These are phyloP conservation scores for Aspergillus kassunensis DNA, from an alignment of 495 filamentous ascomycete genomes.

Conservation along the genomic window DNA sequence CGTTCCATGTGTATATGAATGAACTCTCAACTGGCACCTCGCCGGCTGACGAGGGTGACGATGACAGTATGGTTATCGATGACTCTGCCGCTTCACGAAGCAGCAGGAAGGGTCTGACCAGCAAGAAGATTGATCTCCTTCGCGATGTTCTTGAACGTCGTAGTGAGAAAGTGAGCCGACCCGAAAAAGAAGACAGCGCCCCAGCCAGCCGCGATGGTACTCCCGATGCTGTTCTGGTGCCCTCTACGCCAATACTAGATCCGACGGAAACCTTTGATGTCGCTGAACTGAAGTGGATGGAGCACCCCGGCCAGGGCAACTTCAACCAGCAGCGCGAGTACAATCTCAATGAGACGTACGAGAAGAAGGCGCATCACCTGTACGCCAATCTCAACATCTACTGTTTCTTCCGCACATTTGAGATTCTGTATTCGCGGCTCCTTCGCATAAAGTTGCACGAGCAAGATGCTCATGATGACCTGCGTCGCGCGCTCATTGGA, in stretches of 20 bases:
- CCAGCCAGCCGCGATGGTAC: constrained; percentile 81
- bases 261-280: constrained; percentile 45
- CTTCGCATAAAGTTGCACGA: constrained; percentile 75
- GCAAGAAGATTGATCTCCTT: constrained; percentile 75
- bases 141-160: constrained; percentile 79
- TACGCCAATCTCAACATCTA: constrained; percentile 87
- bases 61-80: constrained; percentile 48
- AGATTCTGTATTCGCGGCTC: constrained; percentile 80
- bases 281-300: constrained; percentile 53
- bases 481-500: constrained; percentile 56
- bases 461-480: constrained; percentile 64
- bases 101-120: constrained; percentile 60
- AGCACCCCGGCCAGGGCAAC: constrained; percentile 52
- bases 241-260: constrained; percentile 44
- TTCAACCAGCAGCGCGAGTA: constrained; percentile 55
- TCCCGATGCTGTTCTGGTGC: constrained; percentile 67
- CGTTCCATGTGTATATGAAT: constrained; percentile 70
- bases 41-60: constrained; percentile 68
- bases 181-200: constrained; percentile 69
- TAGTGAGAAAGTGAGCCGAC: constrained; percentile 56
- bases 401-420: constrained; percentile 89
- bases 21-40: constrained; percentile 60
- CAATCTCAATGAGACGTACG: constrained; percentile 75
- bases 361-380: constrained; percentile 73
- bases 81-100: constrained; percentile 51